phyloP scores from a whole-genome alignment of 2,329 filamentous ascomycete species.

The Hymenoscyphus fructigenus region DNA sequence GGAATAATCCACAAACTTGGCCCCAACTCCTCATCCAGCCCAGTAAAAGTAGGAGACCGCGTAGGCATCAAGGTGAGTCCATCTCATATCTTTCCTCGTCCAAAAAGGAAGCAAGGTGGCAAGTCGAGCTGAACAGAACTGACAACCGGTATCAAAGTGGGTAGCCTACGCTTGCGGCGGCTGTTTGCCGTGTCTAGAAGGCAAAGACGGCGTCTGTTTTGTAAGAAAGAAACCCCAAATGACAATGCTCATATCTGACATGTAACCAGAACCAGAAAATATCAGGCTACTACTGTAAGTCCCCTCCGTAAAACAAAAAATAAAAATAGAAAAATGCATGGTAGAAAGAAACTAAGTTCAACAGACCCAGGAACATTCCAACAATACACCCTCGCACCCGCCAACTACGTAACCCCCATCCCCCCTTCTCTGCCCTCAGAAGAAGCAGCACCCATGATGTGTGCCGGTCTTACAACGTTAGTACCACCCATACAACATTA shows the following conservation, averaged over 20 bases:
- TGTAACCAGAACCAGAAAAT: constrained; percentile 48
- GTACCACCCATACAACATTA: constrained; percentile 13
- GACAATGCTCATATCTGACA: no score
- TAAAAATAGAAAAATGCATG: not conserved
- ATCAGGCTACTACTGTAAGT: constrained; percentile 60
- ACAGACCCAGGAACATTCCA: constrained; percentile 66
- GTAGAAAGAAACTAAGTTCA: not conserved
- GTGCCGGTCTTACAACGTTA: constrained; percentile 62
- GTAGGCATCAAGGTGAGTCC: constrained; percentile 63
- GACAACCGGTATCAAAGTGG: constrained; percentile 44
- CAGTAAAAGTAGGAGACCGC: constrained; percentile 63
- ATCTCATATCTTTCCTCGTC: not conserved
- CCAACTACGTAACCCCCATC: constrained; percentile 69
- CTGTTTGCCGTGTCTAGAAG: constrained; percentile 52
- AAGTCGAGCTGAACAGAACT: constrained; percentile 8
- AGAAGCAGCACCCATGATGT: constrained; percentile 65
- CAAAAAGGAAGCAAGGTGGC: not conserved
- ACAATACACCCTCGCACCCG: constrained; percentile 63
- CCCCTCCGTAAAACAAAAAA: not conserved
- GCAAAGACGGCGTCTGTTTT: constrained; percentile 64
- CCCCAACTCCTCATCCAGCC: constrained; percentile 53
- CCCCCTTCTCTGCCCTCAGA: constrained; percentile 59
- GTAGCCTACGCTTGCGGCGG: constrained; percentile 53
- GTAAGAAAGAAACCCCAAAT: constrained; percentile 45
- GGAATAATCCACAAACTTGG: constrained; percentile 65